Base-by-base conservation (phyloP, 75 land plant genomes). In the Selaginella moellendorffii region DNA sequence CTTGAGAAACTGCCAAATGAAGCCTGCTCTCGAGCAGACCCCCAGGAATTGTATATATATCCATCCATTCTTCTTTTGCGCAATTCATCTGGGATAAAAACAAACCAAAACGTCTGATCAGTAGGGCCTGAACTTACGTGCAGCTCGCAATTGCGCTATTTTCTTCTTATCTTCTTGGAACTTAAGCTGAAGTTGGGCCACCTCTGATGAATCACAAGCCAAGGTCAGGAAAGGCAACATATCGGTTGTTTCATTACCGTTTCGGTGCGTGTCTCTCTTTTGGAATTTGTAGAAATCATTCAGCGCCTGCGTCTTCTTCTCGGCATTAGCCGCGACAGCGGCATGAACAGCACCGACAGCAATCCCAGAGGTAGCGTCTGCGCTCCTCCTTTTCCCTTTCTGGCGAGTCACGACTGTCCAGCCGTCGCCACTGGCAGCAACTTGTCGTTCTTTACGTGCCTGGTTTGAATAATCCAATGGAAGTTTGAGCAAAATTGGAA, bases 341-440 rank as follows among this genome's bases (percentile, higher is more conserved):
- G 72, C 69, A 0, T 82, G 69, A 54, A 93, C 87, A 54, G 87
- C 85, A 26, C 98, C 98, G 27, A 93, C 85, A 58, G 80, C 54
- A 26, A 80, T 73, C 21, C 98, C 98, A 78, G 78, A 83, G 54
- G 81, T 89, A 30, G 71, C 28, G 61, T 93, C 96, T 28, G 85
- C 83, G 17, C 81, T 83, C 77, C 85, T 93, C 68, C 85, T 93
- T 78, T 90, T 76, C 12, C 98, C 98, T 63, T 82, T 83, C 19
- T 85, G 85, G 54, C 77, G 85, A n/a, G 53, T 77, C 53, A 93
- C 98, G 51, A 93, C 87, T 17, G 98, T 93, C 96, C 96, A 93
- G 24, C 98, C 98, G 30, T 80, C 98, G 66, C 83, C 87, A 31
- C 80, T 76, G 70, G 77, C 81, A 23, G 65, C 73, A 18, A 76